Conservation (phyloP, 106 monocot genomes). For the Dendrobium catenatum region DNA sequence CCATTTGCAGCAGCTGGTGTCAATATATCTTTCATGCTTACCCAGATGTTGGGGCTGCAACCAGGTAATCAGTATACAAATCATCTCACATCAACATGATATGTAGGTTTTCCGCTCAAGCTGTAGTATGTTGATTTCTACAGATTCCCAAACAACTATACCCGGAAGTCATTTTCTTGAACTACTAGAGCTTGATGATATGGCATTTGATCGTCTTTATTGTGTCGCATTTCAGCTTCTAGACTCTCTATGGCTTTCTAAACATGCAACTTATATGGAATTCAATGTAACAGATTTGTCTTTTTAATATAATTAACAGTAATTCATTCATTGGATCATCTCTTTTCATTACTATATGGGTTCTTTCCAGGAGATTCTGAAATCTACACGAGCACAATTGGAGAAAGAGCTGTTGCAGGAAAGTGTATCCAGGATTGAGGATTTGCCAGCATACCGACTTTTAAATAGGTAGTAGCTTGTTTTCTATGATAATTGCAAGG, state of each 20-base stretch:
- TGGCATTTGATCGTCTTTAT: constrained; percentile 72
- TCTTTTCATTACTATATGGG: not conserved
- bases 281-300: constrained; percentile 48
- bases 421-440: constrained; percentile 35
- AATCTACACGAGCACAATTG: constrained; percentile 54
- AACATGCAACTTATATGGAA: constrained; percentile 86
- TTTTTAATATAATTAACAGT: not conserved
- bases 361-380: constrained; percentile 60
- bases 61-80: constrained; percentile 24
- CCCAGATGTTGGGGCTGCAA: constrained; percentile 75
- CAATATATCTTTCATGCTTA: constrained; percentile 83
- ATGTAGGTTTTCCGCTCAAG: not conserved
- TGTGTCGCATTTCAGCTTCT: constrained; percentile 66
- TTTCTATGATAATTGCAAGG: not conserved
- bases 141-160: constrained; percentile 21
- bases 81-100: not conserved
- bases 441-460: constrained; percentile 63
- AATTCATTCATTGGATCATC: not conserved
- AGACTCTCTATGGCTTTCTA: constrained; percentile 83
- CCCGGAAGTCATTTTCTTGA: constrained; percentile 56
- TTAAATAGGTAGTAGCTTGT: constrained; percentile 37
- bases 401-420: constrained; percentile 67
- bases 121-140: not conserved
- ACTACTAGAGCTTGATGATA: constrained; percentile 53
- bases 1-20: constrained; percentile 92